Evolutionary conservation across 352 stramenopile genomes (phyloP), one percentile per base, ranked within the genome.

Genomic region (Pythium scleroteichum): DNA sequence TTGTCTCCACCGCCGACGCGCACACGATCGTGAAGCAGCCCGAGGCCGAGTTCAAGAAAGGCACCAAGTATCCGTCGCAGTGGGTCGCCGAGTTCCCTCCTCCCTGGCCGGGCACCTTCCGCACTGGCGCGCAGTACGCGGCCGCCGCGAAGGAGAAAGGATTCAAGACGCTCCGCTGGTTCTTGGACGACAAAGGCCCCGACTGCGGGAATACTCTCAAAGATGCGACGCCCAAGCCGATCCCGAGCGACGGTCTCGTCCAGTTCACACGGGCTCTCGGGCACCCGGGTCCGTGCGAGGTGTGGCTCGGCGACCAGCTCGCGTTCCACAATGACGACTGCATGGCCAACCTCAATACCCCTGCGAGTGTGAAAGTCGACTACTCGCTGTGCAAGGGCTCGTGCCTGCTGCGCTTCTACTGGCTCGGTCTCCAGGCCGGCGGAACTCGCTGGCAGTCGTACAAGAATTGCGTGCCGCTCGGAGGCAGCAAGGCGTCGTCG

Each of bases 301-400:
- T 57, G 20, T 57, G 59, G 59, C 29, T 67, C 4, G 49, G 53
- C 39, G 41, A 67, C 32, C 53, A 52, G 47, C 41, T 38, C n/a
- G 59, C 59, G 8, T 39, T 50, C 29, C 39, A 62, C 27, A 45
- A 67, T 16, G 59, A 67, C 39, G 40, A 67, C 54, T 67, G 59
- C 27, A 46, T 46, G n/a, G 45, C 40, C n/a, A n/a, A 29, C 13
- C 40, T 41, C 14, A 32, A 32, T 27, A 24, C 48, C 1, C 9
- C 46, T 7, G 16, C 44, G 1, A 20, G 22, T 1, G 23, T 65
- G 20, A 42, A 42, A n/a, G 48, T 68, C 24, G 42, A 63, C 42
- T 63, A 42, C 22, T 68, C 60, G 24, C 33, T 22, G 4, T 68
- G 60, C 55, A 56, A 33, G 19, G 23, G 32, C n/a, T 46, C 27